phyloP scores from a whole-genome alignment of 2,329 filamentous ascomycete species.

The Ophiostoma fasciatum region DNA sequence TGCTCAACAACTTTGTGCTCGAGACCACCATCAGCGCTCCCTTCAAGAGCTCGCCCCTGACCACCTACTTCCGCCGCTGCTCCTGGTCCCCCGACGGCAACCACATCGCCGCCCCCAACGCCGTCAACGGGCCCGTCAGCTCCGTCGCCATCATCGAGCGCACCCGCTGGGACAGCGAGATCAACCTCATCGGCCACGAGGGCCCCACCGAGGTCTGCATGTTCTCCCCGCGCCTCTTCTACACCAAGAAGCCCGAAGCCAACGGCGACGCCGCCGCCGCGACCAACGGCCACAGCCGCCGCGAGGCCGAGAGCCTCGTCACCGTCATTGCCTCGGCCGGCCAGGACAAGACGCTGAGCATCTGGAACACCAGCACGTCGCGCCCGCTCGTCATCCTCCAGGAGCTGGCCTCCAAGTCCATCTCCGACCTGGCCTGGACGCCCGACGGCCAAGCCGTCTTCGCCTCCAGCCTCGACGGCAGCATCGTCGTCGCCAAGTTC shows the following conservation, averaged over 20 bases:
- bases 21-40: slow-evolving; percentile 82
- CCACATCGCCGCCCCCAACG: slow-evolving; percentile 92
- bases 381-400: slow-evolving; percentile 81
- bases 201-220: slow-evolving; percentile 94
- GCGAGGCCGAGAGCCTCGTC: slow-evolving; percentile 34
- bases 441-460: slow-evolving; percentile 82
- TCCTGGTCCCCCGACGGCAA: slow-evolving; percentile 97
- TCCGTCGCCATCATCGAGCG: slow-evolving; percentile 93
- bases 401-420: slow-evolving; percentile 77
- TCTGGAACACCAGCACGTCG: slow-evolving; percentile 96
- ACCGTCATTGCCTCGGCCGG: slow-evolving; percentile 95
- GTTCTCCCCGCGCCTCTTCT: slow-evolving; percentile 85
- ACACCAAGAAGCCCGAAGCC: slow-evolving; percentile 49
- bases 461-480: slow-evolving; percentile 76
- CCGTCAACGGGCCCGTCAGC: slow-evolving; percentile 92
- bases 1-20: slow-evolving; percentile 89
- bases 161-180: slow-evolving; percentile 86
- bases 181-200: slow-evolving; percentile 94
- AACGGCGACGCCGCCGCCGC: slow-evolving; percentile 34
- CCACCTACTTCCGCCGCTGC: slow-evolving; percentile 90
- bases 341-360: slow-evolving; percentile 87
- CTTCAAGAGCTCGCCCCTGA: slow-evolving; percentile 82
- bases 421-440: slow-evolving; percentile 88
- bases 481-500: slow-evolving; percentile 69
- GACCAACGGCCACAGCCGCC: slow-evolving; percentile 19